phyloP scores from a whole-genome alignment of 2,329 filamentous ascomycete species.

The Fusarium nematophilum region DNA sequence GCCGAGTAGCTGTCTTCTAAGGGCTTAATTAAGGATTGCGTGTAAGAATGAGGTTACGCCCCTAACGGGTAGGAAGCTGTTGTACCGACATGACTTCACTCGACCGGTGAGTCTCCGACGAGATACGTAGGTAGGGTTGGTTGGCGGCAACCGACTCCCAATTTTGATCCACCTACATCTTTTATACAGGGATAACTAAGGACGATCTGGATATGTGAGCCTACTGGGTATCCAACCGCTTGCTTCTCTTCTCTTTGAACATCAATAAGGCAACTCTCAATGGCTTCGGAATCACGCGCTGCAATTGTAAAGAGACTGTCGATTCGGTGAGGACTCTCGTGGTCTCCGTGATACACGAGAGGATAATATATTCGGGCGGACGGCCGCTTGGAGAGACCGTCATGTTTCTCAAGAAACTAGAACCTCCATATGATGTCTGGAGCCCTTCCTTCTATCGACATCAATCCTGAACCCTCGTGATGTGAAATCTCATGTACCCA shows the following conservation, averaged over 20 bases:
- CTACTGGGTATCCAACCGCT: no score
- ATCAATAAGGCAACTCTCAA: background rate
- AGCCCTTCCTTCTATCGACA: conserved; percentile 25
- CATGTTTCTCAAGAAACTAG: conserved; percentile 19
- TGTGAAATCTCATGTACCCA: conserved; percentile 36
- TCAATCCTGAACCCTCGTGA: conserved; percentile 28
- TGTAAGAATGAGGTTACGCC: no score
- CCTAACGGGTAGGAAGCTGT: no score
- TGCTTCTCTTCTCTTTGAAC: background rate
- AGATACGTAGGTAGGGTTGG: no score
- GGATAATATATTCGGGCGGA: conserved; percentile 25
- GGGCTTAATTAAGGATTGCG: no score
- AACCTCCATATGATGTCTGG: conserved; percentile 16
- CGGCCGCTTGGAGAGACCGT: conserved; percentile 1
- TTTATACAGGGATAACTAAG: no score
- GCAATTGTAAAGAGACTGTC: background rate
- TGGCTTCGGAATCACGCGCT: background rate
- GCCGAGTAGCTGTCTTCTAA: no score
- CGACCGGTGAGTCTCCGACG: no score
- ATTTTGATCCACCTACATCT: no score
- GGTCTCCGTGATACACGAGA: conserved; percentile 12
- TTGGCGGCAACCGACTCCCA: no score
- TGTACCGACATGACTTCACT: no score
- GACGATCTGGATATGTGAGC: no score
- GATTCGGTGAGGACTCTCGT: background rate